phyloP scores from a whole-genome alignment of 2,329 filamentous ascomycete species.

The Rosellinia necatrix region DNA sequence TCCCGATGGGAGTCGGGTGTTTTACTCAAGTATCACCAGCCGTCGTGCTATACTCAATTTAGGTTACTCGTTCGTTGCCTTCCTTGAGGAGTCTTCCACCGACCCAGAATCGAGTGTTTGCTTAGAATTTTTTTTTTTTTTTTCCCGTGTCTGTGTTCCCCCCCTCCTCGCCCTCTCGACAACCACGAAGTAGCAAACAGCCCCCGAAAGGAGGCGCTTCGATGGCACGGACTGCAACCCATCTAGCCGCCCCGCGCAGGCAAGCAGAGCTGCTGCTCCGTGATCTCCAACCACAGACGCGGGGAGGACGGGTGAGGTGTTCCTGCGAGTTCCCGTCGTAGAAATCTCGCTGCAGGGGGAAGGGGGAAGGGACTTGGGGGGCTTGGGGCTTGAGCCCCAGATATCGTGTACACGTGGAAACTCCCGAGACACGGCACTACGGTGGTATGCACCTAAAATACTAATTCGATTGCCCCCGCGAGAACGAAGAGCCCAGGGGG shows the following conservation, averaged over 20 bases:
- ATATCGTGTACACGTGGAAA: slow-evolving; percentile 27
- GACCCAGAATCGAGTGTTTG: background rate
- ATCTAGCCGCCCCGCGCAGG: background rate
- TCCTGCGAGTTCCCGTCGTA: slow-evolving; percentile 21
- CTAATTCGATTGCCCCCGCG: background rate
- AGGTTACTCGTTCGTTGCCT: background rate
- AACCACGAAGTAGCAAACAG: slow-evolving; percentile 12
- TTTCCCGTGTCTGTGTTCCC: background rate
- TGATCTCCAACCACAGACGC: background rate
- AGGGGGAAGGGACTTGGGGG: no score
- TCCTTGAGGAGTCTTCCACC: background rate
- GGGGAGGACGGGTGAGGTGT: slow-evolving; percentile 1
- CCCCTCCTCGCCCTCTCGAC: slow-evolving; percentile 1
- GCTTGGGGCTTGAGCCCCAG: slow-evolving; percentile 7
- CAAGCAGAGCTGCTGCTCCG: background rate
- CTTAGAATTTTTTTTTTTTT: no score
- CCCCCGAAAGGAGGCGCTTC: background rate
- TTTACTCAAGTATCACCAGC: background rate
- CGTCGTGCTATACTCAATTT: background rate
- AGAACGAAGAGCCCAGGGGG: background rate
- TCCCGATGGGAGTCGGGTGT: slow-evolving; percentile 23
- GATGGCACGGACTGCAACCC: background rate
- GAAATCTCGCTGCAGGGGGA: background rate
- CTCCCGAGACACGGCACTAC: slow-evolving; percentile 23
- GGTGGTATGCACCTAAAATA: slow-evolving; percentile 13